Evolutionary conservation across 1,284 basidiomycete genomes (phyloP).

Genomic region (Rhodotorula sp.): DNA sequence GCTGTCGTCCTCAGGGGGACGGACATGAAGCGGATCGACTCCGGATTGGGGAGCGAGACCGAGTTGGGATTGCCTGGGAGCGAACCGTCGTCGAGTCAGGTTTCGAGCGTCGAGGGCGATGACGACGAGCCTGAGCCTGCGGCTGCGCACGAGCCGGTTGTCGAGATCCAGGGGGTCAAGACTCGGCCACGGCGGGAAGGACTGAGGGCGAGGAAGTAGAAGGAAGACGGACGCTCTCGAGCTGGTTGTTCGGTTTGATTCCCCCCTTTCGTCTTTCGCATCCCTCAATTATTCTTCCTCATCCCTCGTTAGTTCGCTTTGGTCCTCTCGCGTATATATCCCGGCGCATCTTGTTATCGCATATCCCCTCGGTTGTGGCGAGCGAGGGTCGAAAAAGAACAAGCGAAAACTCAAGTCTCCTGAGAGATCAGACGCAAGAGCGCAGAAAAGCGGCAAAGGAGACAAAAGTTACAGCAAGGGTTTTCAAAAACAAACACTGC

Average conservation of each 20-base stretch:
- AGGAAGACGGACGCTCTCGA: background rate
- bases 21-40: conserved; percentile 23
- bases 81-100: no score
- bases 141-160: background rate
- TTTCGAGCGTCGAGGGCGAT: conserved; percentile 6
- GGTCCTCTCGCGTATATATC: background rate
- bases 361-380: no score
- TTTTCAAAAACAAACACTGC: no score
- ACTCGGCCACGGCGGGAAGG: conserved; percentile 20
- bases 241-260: background rate
- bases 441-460: no score
- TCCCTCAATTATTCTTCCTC: background rate
- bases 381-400: no score
- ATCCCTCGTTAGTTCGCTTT: background rate
- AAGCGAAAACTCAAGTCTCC: no score
- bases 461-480: no score
- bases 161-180: background rate
- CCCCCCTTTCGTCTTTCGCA: no score
- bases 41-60: conserved; percentile 22
- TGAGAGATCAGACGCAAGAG: no score
- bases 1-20: background rate
- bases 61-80: conserved; percentile 5
- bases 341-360: background rate
- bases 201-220: conserved; percentile 20
- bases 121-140: background rate